Evolutionary conservation across 495 filamentous ascomycete species (phyloP).

Genomic region (Aspergillus nidulans): DNA sequence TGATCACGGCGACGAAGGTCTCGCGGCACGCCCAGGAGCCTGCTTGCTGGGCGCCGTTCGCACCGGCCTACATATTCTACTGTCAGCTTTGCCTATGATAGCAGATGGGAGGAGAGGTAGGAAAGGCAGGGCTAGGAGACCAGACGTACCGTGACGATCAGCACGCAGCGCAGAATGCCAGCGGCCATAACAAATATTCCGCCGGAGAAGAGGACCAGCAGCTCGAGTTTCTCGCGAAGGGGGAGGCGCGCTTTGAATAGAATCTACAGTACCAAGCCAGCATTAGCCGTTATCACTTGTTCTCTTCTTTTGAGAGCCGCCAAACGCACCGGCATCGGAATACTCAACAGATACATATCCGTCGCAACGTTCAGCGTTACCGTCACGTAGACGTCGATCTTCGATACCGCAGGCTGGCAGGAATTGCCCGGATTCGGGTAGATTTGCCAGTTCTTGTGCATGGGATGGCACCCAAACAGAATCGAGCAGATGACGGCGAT

Average conservation of each 20-base stretch:
- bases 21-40: conserved; percentile 61
- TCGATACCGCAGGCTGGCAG: conserved; percentile 46
- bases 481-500: conserved; percentile 51
- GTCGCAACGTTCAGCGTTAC: conserved; percentile 51
- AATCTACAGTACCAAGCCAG: conserved; percentile 36
- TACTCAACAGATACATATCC: conserved; percentile 53
- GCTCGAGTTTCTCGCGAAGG: conserved; percentile 46
- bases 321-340: conserved; percentile 51
- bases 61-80: conserved; percentile 29
- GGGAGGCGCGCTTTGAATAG: conserved; percentile 50
- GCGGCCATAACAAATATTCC: conserved; percentile 56
- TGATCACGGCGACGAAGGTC: conserved; percentile 56
- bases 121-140: too few relatives aligned
- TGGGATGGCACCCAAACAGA: conserved; percentile 49
- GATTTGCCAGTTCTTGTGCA: conserved; percentile 56
- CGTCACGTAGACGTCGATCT: conserved; percentile 42
- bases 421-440: conserved; percentile 50
- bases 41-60: conserved; percentile 48
- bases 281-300: too few relatives aligned
- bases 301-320: too few relatives aligned
- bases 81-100: conserved; percentile 7
- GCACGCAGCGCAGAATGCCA: conserved; percentile 55
- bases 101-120: background rate
- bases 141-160: conserved; percentile 45
- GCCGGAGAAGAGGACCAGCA: conserved; percentile 55